phyloP scores from a whole-genome alignment of 768 basidiomycete genomes.

The Macrocybe gigantea region DNA sequence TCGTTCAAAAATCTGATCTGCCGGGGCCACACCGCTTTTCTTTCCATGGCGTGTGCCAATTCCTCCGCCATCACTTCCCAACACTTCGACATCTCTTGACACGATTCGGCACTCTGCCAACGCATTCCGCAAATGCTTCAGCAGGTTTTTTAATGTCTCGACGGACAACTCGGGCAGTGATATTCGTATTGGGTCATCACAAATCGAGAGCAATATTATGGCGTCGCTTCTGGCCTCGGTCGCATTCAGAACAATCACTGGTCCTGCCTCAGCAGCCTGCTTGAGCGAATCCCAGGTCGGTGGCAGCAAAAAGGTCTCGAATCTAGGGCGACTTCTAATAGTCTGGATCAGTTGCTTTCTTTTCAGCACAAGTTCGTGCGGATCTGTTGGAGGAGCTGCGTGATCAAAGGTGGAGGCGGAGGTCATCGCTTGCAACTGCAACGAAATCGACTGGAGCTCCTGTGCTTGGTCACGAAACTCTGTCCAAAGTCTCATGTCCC shows the following conservation, averaged over 20 bases:
- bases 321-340: slow-evolving; percentile 7
- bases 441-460: slow-evolving; percentile 1
- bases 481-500: neutral
- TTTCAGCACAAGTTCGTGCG: slow-evolving; percentile 1
- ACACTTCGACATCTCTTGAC: too few species aligned
- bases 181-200: too few species aligned
- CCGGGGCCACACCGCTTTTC: too few species aligned
- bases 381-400: neutral
- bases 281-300: slow-evolving; percentile 2
- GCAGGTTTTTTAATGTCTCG: too few species aligned
- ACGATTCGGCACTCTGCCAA: too few species aligned
- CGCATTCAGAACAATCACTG: slow-evolving; percentile 11
- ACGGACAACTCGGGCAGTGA: too few species aligned
- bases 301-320: slow-evolving; percentile 9
- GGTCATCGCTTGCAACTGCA: neutral
- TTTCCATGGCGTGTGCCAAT: too few species aligned
- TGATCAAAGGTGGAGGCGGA: neutral
- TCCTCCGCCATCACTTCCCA: too few species aligned
- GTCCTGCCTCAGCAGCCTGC: slow-evolving; percentile 9
- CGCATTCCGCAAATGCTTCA: too few species aligned
- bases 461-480: slow-evolving; percentile 1
- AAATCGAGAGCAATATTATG: slow-evolving; percentile 1
- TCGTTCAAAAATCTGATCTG: too few species aligned
- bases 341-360: slow-evolving; percentile 4
- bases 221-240: slow-evolving; percentile 9